Base-by-base conservation (phyloP, 2,329 filamentous ascomycete species). In the Paraconiothyrium sp. region DNA sequence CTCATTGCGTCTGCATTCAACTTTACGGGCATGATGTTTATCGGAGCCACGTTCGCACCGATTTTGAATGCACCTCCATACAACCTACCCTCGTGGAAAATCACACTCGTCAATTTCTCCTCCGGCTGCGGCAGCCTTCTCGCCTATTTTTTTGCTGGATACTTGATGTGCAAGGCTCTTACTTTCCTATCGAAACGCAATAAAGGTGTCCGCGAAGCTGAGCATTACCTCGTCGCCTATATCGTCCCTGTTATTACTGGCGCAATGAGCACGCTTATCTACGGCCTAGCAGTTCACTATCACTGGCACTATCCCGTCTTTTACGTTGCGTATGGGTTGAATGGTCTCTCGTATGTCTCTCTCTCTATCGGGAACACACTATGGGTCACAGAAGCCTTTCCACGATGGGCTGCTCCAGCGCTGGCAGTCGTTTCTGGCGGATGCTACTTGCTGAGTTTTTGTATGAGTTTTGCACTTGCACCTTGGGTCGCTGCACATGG, bases 351-450 rank as follows among this genome's bases (percentile, higher is more conserved):
- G 0, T 73, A 62, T 20, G 64, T 69, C 2, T 63, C 71, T 0
- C 16, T 76, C 2, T 59, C 64, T n/a, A 72, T 73, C 6, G 62
- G 59, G 2, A 75, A 67, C 27, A 75, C 67, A 1, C 59, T 76
- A 44, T 76, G 74, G 74, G 70, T 76, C 1, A 72, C 72, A 0
- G 74, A 76, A 47, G 74, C 72, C 0, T 76, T 76, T 20, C 74
- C 74, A 1, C 66, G 72, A 10, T 76, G 74, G 72, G 74, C 73
- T 3, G 74, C 73, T 5, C 72, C 74, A 0, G 73, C 72, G 1
- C 60, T 76, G 3, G 66, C 66, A 6, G 71, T 72, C 22, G 63
- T 76, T 16, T 56, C 59, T 20, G 74, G 71, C 10, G 69, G 69
- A 1, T 66, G 68, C 43, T 74, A 69, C 52, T 41, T 75, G 0